phyloP scores from a whole-genome alignment of 495 filamentous ascomycete species.

The Podospora australis region DNA sequence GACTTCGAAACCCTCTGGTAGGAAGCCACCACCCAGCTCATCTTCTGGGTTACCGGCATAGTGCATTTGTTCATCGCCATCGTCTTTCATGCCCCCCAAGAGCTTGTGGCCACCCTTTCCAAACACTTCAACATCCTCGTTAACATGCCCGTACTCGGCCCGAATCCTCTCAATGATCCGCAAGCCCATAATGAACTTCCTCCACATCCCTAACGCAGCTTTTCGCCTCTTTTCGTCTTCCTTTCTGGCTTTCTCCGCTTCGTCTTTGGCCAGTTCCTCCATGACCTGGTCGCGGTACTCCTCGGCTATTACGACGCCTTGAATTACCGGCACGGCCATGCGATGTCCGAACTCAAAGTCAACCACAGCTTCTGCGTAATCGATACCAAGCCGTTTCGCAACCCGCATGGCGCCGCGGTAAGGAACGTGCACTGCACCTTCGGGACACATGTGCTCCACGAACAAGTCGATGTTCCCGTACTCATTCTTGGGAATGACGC shows the following conservation, averaged over 20 bases:
- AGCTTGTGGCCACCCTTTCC: slow-evolving; percentile 28
- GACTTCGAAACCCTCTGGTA: slow-evolving; percentile 47
- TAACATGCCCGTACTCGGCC: slow-evolving; percentile 64
- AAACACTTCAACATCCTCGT: slow-evolving; percentile 37
- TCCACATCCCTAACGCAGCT: slow-evolving; percentile 69
- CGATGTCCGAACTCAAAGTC: slow-evolving; percentile 95
- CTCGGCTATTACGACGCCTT: slow-evolving; percentile 80
- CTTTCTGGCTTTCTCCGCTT: slow-evolving; percentile 67
- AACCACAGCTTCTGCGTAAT: slow-evolving; percentile 90
- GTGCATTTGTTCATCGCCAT: too few relatives aligned
- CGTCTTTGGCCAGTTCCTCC: slow-evolving; percentile 77
- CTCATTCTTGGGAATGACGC: slow-evolving; percentile 85
- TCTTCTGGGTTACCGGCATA: too few relatives aligned
- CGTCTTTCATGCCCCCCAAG: too few relatives aligned
- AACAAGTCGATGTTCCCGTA: slow-evolving; percentile 98
- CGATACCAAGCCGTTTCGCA: slow-evolving; percentile 76
- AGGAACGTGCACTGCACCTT: slow-evolving; percentile 77
- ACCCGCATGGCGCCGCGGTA: slow-evolving; percentile 67
- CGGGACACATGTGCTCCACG: slow-evolving; percentile 84
- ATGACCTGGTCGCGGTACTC: slow-evolving; percentile 69
- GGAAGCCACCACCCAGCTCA: slow-evolving; percentile 50
- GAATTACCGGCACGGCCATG: slow-evolving; percentile 85
- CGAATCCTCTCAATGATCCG: slow-evolving; percentile 72
- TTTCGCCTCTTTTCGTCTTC: slow-evolving; percentile 79
- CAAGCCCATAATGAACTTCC: slow-evolving; percentile 78